Evolutionary conservation across 1,284 basidiomycete species (phyloP).

Genomic region (Papiliotrema nemorosa): DNA sequence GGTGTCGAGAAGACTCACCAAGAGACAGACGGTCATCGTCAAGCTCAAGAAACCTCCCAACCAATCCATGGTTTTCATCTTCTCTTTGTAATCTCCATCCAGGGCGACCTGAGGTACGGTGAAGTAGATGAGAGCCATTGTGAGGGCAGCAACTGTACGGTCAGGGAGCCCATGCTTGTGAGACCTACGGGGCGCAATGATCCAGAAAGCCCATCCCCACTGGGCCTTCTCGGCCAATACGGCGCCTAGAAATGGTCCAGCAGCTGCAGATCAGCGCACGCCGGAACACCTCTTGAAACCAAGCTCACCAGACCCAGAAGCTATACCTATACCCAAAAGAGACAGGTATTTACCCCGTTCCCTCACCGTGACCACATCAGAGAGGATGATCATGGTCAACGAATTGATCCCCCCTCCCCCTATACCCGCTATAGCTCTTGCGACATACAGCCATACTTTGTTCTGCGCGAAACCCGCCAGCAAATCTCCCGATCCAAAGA

Average conservation of each 20-base stretch:
- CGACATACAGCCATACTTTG: constrained; percentile 34
- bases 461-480: constrained; percentile 32
- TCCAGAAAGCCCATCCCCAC: constrained; percentile 37
- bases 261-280: constrained; percentile 4
- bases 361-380: constrained; percentile 49
- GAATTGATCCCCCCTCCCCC: constrained; percentile 52
- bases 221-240: constrained; percentile 22
- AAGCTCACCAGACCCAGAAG: constrained; percentile 21
- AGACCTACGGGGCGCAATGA: constrained; percentile 20
- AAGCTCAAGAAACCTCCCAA: constrained; percentile 19
- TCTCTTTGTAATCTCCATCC: constrained; percentile 20
- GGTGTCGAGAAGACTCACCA: constrained; percentile 9
- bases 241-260: constrained; percentile 31
- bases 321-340: constrained; percentile 30
- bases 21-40: constrained; percentile 26
- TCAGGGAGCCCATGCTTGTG: neutral
- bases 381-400: constrained; percentile 50
- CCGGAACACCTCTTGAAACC: neutral
- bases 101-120: constrained; percentile 26
- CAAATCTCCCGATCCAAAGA: constrained; percentile 32
- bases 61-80: constrained; percentile 27
- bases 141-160: constrained; percentile 13
- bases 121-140: constrained; percentile 27
- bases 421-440: constrained; percentile 50
- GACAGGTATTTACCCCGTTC: constrained; percentile 49